Percentiles rank a stretch among this genome's conserved stretches.
Conservation (phyloP, 768 basidiomycete genomes). For the Nidularia sp. region DNA sequence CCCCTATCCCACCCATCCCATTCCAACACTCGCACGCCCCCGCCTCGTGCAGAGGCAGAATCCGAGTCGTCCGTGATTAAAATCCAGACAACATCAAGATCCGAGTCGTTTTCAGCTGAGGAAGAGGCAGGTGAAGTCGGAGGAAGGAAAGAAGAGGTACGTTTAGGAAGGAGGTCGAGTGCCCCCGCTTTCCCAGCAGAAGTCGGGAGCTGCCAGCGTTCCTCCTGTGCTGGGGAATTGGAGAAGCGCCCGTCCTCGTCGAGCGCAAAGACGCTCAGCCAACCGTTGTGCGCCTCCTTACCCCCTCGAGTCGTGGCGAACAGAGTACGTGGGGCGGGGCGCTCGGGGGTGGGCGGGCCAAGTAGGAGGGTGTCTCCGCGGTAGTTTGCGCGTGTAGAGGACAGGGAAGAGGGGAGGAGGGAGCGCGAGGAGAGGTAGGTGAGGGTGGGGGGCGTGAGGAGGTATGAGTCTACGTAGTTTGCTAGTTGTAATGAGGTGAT, state of each 20-base stretch:
- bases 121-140: neutral
- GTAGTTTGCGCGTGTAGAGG: constrained; percentile 12
- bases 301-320: constrained; percentile 47
- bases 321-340: constrained; percentile 32
- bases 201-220: constrained; percentile 37
- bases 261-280: constrained; percentile 40
- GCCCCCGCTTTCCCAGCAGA: constrained; percentile 52
- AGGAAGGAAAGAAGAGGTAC: neutral
- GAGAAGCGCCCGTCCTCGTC: constrained; percentile 1
- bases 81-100: constrained; percentile 36
- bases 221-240: constrained; percentile 14
- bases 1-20: constrained; percentile 43
- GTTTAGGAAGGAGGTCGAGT: constrained; percentile 35
- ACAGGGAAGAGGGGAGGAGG: constrained; percentile 6
- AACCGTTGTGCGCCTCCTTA: constrained; percentile 28
- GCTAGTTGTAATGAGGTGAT: too few species aligned
- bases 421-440: neutral
- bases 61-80: constrained; percentile 47
- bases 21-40: constrained; percentile 39
- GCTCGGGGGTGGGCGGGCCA: constrained; percentile 26
- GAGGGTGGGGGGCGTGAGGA: constrained; percentile 23
- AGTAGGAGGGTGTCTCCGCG: constrained; percentile 46
- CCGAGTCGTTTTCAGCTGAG: constrained; percentile 1
- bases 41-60: constrained; percentile 13
- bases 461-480: constrained; percentile 42